Evolutionary conservation across 495 filamentous ascomycete genomes (phyloP).

Genomic region (Penicillium robsamsonii): DNA sequence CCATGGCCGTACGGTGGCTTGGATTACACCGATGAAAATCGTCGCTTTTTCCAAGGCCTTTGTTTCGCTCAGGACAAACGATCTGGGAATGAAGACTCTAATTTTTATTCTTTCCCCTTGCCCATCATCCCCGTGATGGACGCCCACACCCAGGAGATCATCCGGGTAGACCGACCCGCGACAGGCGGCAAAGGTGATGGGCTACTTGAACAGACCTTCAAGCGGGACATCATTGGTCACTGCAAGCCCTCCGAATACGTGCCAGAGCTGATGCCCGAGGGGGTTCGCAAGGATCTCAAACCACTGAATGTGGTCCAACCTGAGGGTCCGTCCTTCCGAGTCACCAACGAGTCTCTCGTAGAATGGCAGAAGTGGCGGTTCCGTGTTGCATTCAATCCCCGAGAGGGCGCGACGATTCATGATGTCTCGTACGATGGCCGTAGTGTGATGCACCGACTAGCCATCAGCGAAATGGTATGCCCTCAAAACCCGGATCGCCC

Average conservation of each 20-base stretch:
- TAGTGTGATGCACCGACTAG: slow-evolving; percentile 67
- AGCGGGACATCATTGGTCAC: slow-evolving; percentile 51
- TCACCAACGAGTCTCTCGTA: slow-evolving; percentile 50
- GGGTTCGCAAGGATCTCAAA: slow-evolving; percentile 69
- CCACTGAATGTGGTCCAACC: slow-evolving; percentile 77
- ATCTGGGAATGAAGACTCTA: slow-evolving; percentile 47
- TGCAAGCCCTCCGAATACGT: slow-evolving; percentile 63
- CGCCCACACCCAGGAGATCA: slow-evolving; percentile 63
- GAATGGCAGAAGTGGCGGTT: slow-evolving; percentile 73
- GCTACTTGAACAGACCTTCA: slow-evolving; percentile 38
- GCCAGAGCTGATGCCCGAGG: slow-evolving; percentile 56
- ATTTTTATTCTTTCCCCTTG: slow-evolving; percentile 80
- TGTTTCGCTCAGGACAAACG: slow-evolving; percentile 47
- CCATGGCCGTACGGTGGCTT: slow-evolving; percentile 69
- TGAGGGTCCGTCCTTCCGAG: slow-evolving; percentile 71
- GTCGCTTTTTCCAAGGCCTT: slow-evolving; percentile 53
- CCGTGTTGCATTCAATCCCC: slow-evolving; percentile 63
- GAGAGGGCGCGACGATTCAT: slow-evolving; percentile 68
- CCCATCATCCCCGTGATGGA: slow-evolving; percentile 76
- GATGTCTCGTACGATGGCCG: slow-evolving; percentile 73
- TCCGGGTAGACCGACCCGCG: slow-evolving; percentile 50
- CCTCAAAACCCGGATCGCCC: too few species aligned
- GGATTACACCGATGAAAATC: slow-evolving; percentile 53
- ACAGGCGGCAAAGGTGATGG: slow-evolving; percentile 48
- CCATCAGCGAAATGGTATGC: slow-evolving; percentile 66